These are phyloP conservation scores for Aspergillus versicolor DNA, from an alignment of 2,329 filamentous ascomycete species.

Conservation along the genomic window DNA sequence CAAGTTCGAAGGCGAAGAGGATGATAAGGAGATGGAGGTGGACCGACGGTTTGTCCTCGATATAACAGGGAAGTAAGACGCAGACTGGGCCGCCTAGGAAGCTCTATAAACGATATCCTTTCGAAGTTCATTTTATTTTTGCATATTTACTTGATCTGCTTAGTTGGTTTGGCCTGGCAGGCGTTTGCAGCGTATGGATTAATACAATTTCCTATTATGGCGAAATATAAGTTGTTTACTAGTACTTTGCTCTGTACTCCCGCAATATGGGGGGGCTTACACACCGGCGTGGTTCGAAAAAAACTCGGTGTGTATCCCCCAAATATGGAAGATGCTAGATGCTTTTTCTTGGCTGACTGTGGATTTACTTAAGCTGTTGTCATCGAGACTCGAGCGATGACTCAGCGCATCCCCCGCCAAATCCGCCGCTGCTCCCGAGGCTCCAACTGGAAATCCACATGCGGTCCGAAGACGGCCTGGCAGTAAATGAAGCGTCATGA, in stretches of 20 bases:
- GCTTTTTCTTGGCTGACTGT: background rate
- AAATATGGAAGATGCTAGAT: slow-evolving; percentile 12
- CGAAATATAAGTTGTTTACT: background rate
- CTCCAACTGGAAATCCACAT: slow-evolving; percentile 11
- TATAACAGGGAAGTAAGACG: slow-evolving; percentile 53
- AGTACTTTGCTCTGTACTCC: background rate
- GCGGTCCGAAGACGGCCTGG: slow-evolving; percentile 7
- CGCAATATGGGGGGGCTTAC: background rate
- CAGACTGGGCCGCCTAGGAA: background rate
- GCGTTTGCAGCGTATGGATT: background rate
- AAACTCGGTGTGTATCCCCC: no score
- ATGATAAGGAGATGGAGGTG: slow-evolving; percentile 71
- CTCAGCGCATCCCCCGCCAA: slow-evolving; percentile 17
- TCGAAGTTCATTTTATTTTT: background rate
- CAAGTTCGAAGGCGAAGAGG: slow-evolving; percentile 77
- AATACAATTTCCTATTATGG: background rate
- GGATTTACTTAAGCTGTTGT: slow-evolving; percentile 11
- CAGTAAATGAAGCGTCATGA: background rate
- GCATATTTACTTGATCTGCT: background rate
- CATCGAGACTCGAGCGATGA: slow-evolving; percentile 10
- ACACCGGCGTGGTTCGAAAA: no score
- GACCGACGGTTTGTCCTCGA: slow-evolving; percentile 76
- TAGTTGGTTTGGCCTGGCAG: background rate
- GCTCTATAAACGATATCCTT: background rate
- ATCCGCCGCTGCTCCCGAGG: slow-evolving; percentile 16